phyloP scores from a whole-genome alignment of 305 asterid species.

The Rubia peregrina region DNA sequence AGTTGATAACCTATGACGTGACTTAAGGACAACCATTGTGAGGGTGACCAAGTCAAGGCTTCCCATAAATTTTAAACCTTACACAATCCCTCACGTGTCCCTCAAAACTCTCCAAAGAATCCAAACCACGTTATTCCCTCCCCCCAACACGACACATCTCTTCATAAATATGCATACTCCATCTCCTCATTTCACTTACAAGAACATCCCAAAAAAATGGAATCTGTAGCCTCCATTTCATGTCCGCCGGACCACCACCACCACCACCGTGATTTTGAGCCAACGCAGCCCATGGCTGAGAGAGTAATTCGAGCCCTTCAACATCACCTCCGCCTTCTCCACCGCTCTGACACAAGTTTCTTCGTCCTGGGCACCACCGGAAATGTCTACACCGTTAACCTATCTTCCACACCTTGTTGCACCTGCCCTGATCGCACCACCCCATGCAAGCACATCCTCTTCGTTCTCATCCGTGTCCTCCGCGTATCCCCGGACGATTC shows the following conservation, averaged over 20 bases:
- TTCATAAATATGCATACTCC: not conserved
- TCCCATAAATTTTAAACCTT: conserved; percentile 6
- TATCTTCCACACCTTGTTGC: conserved; percentile 58
- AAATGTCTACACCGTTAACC: conserved; percentile 70
- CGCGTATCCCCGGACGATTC: conserved; percentile 47
- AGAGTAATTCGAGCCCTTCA: conserved; percentile 64
- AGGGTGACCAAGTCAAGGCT: conserved; percentile 17
- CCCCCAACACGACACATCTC: not conserved
- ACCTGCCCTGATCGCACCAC: conserved; percentile 76
- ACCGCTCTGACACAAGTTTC: not conserved
- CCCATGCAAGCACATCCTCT: conserved; percentile 84
- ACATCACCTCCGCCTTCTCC: conserved; percentile 44
- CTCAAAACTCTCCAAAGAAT: conserved; percentile 30
- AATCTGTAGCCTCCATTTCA: conserved; percentile 54
- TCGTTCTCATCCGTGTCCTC: conserved; percentile 65
- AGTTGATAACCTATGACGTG: conserved; percentile 28
- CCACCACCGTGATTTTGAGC: conserved; percentile 25
- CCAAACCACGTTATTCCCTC: conserved; percentile 17
- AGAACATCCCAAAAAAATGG: conserved; percentile 29
- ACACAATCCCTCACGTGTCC: conserved; percentile 78
- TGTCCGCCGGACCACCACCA: conserved; percentile 30
- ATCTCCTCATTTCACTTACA: not conserved
- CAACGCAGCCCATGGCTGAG: conserved; percentile 50
- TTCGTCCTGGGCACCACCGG: conserved; percentile 51
- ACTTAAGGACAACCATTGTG: conserved; percentile 34